Conservation (phyloP, 345 rosid genomes). For the Stellera chamaejasme region DNA sequence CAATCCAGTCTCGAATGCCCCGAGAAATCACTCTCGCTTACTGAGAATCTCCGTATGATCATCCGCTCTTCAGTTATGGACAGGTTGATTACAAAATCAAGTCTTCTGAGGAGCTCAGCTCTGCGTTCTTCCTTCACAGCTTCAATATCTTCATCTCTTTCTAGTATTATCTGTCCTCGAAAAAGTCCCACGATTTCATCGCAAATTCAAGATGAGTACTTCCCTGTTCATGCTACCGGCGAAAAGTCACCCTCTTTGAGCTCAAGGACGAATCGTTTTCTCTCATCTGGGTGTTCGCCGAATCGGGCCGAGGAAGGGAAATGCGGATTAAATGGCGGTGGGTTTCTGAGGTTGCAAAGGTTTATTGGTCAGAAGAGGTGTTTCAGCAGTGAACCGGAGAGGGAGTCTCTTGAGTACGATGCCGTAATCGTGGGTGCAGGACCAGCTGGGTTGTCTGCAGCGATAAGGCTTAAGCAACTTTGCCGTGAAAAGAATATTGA, state of each 20-base stretch:
- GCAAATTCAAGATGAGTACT: constrained; percentile 15
- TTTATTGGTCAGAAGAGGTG: constrained; percentile 25
- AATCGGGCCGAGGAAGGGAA: constrained; percentile 10
- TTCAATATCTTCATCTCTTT: constrained; percentile 11
- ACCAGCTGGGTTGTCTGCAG: constrained; percentile 96
- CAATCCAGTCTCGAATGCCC: no score
- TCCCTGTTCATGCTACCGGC: constrained; percentile 8
- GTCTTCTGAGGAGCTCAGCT: constrained; percentile 11
- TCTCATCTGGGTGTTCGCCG: constrained; percentile 27
- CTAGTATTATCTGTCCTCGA: constrained; percentile 12
- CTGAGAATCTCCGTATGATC: no score
- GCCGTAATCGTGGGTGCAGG: constrained; percentile 94
- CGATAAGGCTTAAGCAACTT: constrained; percentile 68
- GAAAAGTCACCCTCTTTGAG: constrained; percentile 17
- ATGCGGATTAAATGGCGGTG: constrained; percentile 7
- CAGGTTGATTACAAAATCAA: constrained; percentile 24
- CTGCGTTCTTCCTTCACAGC: constrained; percentile 11
- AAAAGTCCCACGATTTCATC: constrained; percentile 11
- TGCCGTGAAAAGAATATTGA: constrained; percentile 61
- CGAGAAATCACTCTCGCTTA: no score
- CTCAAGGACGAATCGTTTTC: constrained; percentile 7
- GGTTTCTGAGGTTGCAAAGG: constrained; percentile 4
- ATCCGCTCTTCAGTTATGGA: constrained; percentile 30
- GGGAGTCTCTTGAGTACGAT: constrained; percentile 83
- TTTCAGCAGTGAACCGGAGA: constrained; percentile 34